Percentiles rank a stretch among this genome's conserved stretches.
Evolutionary conservation across 495 filamentous ascomycete species (phyloP).

Genomic region (Collariella sp.): DNA sequence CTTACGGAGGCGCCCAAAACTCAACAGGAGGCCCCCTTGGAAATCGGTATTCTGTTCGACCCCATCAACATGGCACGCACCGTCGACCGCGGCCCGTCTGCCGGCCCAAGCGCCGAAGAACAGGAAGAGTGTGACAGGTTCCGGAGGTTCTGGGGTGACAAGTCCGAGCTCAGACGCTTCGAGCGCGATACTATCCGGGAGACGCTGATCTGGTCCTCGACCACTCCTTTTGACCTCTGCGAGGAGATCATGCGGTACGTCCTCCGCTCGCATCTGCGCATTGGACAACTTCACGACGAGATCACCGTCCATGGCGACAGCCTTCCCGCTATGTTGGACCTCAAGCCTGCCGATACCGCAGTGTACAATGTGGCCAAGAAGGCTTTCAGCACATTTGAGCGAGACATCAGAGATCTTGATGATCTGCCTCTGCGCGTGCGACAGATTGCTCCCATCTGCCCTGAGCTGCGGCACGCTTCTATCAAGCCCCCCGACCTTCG

Average conservation of each 20-base stretch:
- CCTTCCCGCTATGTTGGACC: constrained; percentile 47
- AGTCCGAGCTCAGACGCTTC: constrained; percentile 65
- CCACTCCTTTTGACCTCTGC: constrained; percentile 51
- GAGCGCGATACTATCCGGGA: constrained; percentile 66
- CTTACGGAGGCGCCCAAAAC: constrained; percentile 20
- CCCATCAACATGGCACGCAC: constrained; percentile 57
- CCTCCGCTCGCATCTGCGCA: constrained; percentile 51
- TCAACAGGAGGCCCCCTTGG: constrained; percentile 30
- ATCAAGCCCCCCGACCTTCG: constrained; percentile 42
- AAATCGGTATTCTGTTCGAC: constrained; percentile 64
- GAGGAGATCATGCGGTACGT: constrained; percentile 72
- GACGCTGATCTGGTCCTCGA: constrained; percentile 72
- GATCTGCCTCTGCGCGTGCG: constrained; percentile 72
- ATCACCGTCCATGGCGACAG: constrained; percentile 54
- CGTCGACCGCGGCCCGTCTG: constrained; percentile 78
- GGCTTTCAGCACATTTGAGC: constrained; percentile 63
- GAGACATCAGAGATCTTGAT: constrained; percentile 63
- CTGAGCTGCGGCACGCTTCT: constrained; percentile 67
- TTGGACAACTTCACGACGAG: constrained; percentile 35
- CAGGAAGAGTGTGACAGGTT: constrained; percentile 59
- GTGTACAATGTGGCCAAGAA: constrained; percentile 46
- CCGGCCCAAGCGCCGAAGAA: constrained; percentile 49
- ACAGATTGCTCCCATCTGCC: constrained; percentile 61
- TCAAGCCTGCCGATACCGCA: constrained; percentile 34
- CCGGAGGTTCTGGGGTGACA: constrained; percentile 69